Conservation (phyloP, 768 basidiomycete genomes). For the Gymnopilus dilepis region DNA sequence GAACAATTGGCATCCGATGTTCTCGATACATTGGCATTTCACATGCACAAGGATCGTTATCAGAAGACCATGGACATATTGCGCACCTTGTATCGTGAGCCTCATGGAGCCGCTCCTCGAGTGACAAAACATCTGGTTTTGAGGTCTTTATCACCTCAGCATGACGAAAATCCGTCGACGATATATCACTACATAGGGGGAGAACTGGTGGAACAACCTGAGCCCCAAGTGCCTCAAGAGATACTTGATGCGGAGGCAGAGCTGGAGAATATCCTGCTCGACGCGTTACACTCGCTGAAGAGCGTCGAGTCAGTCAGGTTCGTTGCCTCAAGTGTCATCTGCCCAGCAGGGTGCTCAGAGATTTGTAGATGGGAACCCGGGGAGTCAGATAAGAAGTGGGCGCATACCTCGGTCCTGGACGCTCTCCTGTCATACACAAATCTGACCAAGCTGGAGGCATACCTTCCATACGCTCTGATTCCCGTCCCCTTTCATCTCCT, state of each 20-base stretch:
- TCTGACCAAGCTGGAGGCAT: not conserved
- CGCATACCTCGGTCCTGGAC: not conserved
- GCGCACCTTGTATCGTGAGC: not conserved
- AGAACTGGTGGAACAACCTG: not conserved
- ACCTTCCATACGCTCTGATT: not conserved
- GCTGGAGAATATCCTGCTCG: not conserved
- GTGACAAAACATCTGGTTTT: slow-evolving; percentile 3
- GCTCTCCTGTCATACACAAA: not conserved
- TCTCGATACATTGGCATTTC: not conserved
- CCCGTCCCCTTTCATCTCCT: not conserved
- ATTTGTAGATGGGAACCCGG: not conserved
- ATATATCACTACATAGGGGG: not conserved
- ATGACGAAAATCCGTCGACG: not conserved
- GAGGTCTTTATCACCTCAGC: slow-evolving; percentile 4
- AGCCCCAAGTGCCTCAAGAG: not conserved
- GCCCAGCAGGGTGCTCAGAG: no score
- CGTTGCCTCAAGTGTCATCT: not conserved
- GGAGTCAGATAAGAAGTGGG: not conserved
- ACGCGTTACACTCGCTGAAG: not conserved
- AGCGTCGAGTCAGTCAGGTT: not conserved
- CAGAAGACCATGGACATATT: not conserved
- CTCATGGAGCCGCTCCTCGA: not conserved
- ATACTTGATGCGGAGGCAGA: not conserved
- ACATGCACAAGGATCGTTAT: not conserved
- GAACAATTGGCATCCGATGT: not conserved